These are phyloP conservation scores for Beauveria bassiana DNA, from an alignment of 2,329 filamentous ascomycete genomes.

Conservation along the genomic window DNA sequence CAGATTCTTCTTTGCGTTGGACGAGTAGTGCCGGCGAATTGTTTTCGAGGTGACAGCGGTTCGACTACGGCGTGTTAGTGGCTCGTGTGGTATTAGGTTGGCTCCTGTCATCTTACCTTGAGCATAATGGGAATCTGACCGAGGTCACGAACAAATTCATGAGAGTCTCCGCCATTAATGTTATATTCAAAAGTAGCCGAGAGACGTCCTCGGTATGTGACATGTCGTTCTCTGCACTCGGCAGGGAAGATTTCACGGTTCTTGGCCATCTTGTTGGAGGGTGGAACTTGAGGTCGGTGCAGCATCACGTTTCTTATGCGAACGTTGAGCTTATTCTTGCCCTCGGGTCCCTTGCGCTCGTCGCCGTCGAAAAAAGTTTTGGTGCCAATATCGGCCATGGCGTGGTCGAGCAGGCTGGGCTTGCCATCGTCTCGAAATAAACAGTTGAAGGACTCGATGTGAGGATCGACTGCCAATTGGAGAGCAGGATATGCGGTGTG, in stretches of 20 bases:
- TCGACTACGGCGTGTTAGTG: conserved; percentile 51
- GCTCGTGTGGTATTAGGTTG: not conserved
- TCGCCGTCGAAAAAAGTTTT: conserved; percentile 83
- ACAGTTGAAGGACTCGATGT: conserved; percentile 93
- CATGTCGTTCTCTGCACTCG: conserved; percentile 90
- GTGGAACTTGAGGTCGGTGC: conserved; percentile 71
- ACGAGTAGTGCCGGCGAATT: conserved; percentile 78
- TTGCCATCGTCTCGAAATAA: conserved; percentile 67
- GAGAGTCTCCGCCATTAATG: conserved; percentile 79
- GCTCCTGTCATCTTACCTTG: conserved; percentile 49
- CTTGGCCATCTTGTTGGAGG: conserved; percentile 74
- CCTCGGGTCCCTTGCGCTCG: conserved; percentile 47
- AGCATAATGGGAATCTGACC: conserved; percentile 91
- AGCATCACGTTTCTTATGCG: conserved; percentile 75
- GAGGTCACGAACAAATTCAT: conserved; percentile 75
- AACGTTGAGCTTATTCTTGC: conserved; percentile 68
- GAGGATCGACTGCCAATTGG: conserved; percentile 77
- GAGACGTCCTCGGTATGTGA: conserved; percentile 81
- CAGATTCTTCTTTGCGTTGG: conserved; percentile 83
- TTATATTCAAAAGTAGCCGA: conserved; percentile 75
- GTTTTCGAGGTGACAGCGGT: conserved; percentile 81
- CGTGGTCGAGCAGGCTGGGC: conserved; percentile 56
- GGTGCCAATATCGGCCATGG: conserved; percentile 79
- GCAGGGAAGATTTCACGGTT: conserved; percentile 83
- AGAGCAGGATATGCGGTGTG: conserved; percentile 82